These are phyloP conservation scores for Wolfiporia cocos DNA, from an alignment of 1,284 basidiomycete species.

Conservation along the genomic window DNA sequence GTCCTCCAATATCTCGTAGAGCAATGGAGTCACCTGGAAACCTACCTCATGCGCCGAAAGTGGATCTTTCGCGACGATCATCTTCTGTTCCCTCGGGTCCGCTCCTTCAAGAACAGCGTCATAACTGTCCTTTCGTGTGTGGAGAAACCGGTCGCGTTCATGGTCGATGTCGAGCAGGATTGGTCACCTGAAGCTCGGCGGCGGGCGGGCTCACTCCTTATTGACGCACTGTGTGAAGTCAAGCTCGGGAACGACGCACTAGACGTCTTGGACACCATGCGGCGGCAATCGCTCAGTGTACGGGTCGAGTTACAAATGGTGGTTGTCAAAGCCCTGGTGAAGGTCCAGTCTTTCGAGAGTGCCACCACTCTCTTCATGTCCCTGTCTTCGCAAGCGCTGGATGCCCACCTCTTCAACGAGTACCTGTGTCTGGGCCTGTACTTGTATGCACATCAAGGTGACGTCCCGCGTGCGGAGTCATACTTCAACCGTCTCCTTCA, in stretches of 20 bases:
- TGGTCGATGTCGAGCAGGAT: slow-evolving; percentile 24
- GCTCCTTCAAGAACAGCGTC: slow-evolving; percentile 26
- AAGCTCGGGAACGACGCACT: slow-evolving; percentile 33
- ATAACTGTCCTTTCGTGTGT: slow-evolving; percentile 31
- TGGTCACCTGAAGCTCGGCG: slow-evolving; percentile 23
- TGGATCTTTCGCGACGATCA: slow-evolving; percentile 5
- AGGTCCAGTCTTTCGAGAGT: slow-evolving; percentile 29
- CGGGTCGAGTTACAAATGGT: slow-evolving; percentile 24
- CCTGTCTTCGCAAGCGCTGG: slow-evolving; percentile 10
- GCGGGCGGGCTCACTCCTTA: slow-evolving; percentile 34
- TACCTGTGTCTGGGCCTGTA: slow-evolving; percentile 43
- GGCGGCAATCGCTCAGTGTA: slow-evolving; percentile 28
- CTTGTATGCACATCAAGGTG: slow-evolving; percentile 46
- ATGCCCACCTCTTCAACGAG: slow-evolving; percentile 17
- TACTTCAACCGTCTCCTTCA: slow-evolving; percentile 35
- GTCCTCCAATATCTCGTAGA: slow-evolving; percentile 39
- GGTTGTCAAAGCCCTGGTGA: slow-evolving; percentile 42
- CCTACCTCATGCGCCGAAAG: slow-evolving; percentile 17
- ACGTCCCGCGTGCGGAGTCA: slow-evolving; percentile 35
- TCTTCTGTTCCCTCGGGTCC: not conserved
- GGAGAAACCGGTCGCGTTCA: slow-evolving; percentile 28
- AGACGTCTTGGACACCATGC: slow-evolving; percentile 38
- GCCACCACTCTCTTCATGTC: slow-evolving; percentile 38
- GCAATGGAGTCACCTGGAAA: slow-evolving; percentile 35
- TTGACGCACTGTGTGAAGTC: slow-evolving; percentile 30